Conservation (phyloP, 805 yeast genomes). For the Starmera caribaea region DNA sequence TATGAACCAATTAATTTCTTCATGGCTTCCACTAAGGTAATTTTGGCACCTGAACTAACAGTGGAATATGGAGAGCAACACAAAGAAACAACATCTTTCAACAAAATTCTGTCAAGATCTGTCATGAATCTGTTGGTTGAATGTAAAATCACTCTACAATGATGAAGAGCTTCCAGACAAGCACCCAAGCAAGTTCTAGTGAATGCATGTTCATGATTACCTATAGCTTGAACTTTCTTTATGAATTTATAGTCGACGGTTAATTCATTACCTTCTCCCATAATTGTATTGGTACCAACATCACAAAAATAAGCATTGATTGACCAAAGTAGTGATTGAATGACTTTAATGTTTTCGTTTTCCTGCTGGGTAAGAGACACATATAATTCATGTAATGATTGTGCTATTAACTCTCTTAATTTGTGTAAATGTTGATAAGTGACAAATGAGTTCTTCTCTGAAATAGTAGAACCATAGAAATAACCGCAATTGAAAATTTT, state of each 20-base stretch:
- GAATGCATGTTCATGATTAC: slow-evolving; percentile 55
- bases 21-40: slow-evolving; percentile 56
- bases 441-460: slow-evolving; percentile 31
- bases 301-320: slow-evolving; percentile 73
- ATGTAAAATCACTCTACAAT: slow-evolving; percentile 61
- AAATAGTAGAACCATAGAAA: slow-evolving; percentile 47
- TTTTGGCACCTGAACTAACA: slow-evolving; percentile 62
- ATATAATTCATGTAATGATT: slow-evolving; percentile 49
- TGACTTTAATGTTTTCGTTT: slow-evolving; percentile 55
- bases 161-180: slow-evolving; percentile 64
- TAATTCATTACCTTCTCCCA: slow-evolving; percentile 45
- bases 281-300: slow-evolving; percentile 62
- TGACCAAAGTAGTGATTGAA: slow-evolving; percentile 52
- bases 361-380: slow-evolving; percentile 35
- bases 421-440: slow-evolving; percentile 48
- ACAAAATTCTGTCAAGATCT: slow-evolving; percentile 47
- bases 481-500: slow-evolving; percentile 58
- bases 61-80: slow-evolving; percentile 64
- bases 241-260: slow-evolving; percentile 46
- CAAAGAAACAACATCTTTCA: slow-evolving; percentile 55
- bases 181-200: slow-evolving; percentile 76
- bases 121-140: slow-evolving; percentile 68
- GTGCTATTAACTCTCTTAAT: slow-evolving; percentile 50
- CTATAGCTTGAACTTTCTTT: slow-evolving; percentile 50
- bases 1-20: slow-evolving; percentile 63